These are phyloP conservation scores for Tausonia pullulans DNA, from an alignment of 1,284 basidiomycete genomes.

Conservation along the genomic window DNA sequence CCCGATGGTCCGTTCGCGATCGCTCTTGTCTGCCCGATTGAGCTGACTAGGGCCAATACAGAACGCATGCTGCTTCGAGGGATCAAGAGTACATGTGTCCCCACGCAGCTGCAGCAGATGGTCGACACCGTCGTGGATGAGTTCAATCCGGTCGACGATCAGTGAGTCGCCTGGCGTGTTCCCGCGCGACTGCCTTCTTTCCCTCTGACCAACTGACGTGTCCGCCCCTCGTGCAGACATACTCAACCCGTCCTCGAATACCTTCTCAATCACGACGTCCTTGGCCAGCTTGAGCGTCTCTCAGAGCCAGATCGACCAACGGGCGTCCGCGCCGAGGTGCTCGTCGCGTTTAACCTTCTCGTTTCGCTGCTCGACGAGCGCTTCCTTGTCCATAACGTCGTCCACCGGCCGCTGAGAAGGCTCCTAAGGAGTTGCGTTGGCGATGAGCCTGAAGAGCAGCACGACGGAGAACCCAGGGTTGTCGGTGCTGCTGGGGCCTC, in stretches of 20 bases:
- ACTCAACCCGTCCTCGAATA: conserved; percentile 84
- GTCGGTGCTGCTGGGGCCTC: conserved; percentile 69
- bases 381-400: conserved; percentile 78
- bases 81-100: conserved; percentile 70
- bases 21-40: too few species aligned
- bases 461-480: conserved; percentile 55
- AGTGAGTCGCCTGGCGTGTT: conserved; percentile 44
- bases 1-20: conserved; percentile 42
- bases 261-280: conserved; percentile 76
- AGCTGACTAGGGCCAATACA: too few species aligned
- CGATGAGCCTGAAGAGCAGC: conserved; percentile 72
- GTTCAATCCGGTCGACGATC: conserved; percentile 66
- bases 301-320: conserved; percentile 71
- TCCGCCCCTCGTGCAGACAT: conserved; percentile 40
- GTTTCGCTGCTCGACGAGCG: conserved; percentile 78
- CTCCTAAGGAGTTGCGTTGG: conserved; percentile 80
- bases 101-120: conserved; percentile 63
- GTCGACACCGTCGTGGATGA: conserved; percentile 80
- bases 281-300: conserved; percentile 70
- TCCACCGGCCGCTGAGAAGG: conserved; percentile 70
- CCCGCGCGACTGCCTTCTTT: conserved; percentile 1
- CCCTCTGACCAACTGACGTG: not conserved
- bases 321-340: conserved; percentile 74
- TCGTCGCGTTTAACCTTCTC: conserved; percentile 73
- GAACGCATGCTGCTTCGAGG: conserved; percentile 69